These are phyloP conservation scores for Suillus plorans DNA, from an alignment of 768 basidiomycete genomes.

Conservation along the genomic window DNA sequence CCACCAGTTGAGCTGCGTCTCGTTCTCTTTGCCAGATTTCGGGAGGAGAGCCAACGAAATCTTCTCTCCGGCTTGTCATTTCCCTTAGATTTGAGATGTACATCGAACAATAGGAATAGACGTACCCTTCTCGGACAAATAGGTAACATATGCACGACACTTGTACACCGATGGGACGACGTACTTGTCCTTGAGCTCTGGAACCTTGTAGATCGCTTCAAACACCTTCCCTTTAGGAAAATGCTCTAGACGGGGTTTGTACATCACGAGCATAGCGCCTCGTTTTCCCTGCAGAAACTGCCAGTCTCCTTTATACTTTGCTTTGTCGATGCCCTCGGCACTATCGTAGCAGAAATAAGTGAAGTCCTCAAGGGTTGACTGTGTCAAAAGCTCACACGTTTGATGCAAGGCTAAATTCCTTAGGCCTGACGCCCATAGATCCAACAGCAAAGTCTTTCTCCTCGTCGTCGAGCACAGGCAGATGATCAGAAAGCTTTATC, in stretches of 20 bases:
- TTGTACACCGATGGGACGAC: constrained; percentile 31
- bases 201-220: constrained; percentile 23
- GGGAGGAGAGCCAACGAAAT: constrained; percentile 23
- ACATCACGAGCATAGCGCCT: constrained; percentile 36
- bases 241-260: constrained; percentile 22
- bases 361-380: background rate
- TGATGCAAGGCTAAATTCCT: constrained; percentile 14
- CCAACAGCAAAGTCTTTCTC: constrained; percentile 26
- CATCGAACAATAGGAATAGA: background rate
- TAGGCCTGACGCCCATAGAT: constrained; percentile 17
- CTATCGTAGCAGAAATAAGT: background rate
- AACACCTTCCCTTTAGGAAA: constrained; percentile 24
- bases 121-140: constrained; percentile 28
- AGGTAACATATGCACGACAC: constrained; percentile 36
- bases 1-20: constrained; percentile 19
- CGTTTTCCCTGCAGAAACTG: constrained; percentile 27
- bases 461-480: constrained; percentile 8
- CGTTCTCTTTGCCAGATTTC: constrained; percentile 9
- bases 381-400: constrained; percentile 13
- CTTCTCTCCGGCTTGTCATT: constrained; percentile 21
- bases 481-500: constrained; percentile 21
- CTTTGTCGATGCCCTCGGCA: constrained; percentile 27
- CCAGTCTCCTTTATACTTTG: constrained; percentile 34
- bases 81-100: background rate
- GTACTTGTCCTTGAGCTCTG: constrained; percentile 27